phyloP scores from a whole-genome alignment of 2,329 filamentous ascomycete genomes.

The Colletotrichum orchidophilum region DNA sequence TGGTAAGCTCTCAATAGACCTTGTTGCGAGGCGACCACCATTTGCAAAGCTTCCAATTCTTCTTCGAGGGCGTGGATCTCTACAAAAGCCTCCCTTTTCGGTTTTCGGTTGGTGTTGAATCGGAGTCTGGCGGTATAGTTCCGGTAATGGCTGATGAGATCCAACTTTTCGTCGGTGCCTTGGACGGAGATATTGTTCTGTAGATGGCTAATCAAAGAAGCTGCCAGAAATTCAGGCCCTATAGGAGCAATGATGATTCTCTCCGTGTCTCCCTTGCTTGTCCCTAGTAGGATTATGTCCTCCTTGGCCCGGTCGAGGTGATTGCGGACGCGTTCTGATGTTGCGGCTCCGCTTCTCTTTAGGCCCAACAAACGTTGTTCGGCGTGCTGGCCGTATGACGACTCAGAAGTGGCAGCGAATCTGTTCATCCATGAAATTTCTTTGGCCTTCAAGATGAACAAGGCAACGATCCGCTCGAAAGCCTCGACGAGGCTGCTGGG shows the following conservation, averaged over 20 bases:
- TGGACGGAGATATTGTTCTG: constrained; percentile 12
- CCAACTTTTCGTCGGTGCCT: not conserved
- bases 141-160: constrained; percentile 28
- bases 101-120: constrained; percentile 27
- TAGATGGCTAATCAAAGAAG: constrained; percentile 2
- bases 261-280: constrained; percentile 21
- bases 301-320: constrained; percentile 31
- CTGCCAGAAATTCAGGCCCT: constrained; percentile 30
- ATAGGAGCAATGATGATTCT: constrained; percentile 10
- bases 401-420: not conserved
- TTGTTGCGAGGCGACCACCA: constrained; percentile 21
- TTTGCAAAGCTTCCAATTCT: constrained; percentile 33
- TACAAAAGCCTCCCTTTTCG: constrained; percentile 33
- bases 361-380: constrained; percentile 4
- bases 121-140: constrained; percentile 13
- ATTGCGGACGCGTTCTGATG: not conserved
- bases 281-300: constrained; percentile 35
- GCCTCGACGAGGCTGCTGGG: constrained; percentile 34
- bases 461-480: constrained; percentile 32
- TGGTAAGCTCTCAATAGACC: not conserved
- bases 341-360: not conserved
- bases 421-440: constrained; percentile 25
- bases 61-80: constrained; percentile 36
- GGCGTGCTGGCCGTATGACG: not conserved
- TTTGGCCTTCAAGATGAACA: constrained; percentile 27